A percentile compares a stretch with the other conserved stretches of the same genome.
phyloP scores from a whole-genome alignment of 140 eudicot species.

The Flaveria floridana region DNA sequence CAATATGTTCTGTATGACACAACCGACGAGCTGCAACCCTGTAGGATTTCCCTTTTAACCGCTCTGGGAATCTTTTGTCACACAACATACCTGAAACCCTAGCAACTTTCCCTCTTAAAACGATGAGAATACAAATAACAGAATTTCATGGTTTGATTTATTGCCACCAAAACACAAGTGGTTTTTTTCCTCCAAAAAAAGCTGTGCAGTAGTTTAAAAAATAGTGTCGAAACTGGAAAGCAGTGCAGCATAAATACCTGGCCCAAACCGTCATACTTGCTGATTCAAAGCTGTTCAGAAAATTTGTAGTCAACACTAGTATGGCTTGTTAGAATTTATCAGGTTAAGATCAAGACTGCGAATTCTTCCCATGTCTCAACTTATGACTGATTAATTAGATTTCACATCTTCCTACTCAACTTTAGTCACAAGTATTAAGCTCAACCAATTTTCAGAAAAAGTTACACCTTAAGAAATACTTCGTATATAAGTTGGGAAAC shows the following conservation, averaged over 20 bases:
- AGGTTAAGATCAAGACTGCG: not conserved
- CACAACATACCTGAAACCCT: no score
- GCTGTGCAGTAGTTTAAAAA: not conserved
- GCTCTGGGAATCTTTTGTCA: no score
- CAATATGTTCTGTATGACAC: no score
- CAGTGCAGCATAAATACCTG: not conserved
- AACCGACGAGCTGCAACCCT: no score
- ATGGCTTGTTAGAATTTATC: not conserved
- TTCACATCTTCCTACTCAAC: not conserved
- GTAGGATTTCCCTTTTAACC: no score
- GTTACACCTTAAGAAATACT: not conserved
- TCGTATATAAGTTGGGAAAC: not conserved
- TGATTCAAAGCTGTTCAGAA: not conserved
- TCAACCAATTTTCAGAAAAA: not conserved
- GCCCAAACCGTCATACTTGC: not conserved
- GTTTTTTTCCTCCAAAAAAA: not conserved
- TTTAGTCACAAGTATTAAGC: not conserved
- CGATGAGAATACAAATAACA: not conserved
- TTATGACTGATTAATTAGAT: not conserved
- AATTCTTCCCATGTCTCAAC: not conserved
- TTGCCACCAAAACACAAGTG: not conserved
- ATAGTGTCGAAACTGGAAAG: not conserved
- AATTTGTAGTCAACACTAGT: not conserved
- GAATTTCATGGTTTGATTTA: not conserved
- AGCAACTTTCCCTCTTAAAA: no score